Base-by-base conservation (phyloP, 768 basidiomycete species). In the Boletus subparvulus region DNA sequence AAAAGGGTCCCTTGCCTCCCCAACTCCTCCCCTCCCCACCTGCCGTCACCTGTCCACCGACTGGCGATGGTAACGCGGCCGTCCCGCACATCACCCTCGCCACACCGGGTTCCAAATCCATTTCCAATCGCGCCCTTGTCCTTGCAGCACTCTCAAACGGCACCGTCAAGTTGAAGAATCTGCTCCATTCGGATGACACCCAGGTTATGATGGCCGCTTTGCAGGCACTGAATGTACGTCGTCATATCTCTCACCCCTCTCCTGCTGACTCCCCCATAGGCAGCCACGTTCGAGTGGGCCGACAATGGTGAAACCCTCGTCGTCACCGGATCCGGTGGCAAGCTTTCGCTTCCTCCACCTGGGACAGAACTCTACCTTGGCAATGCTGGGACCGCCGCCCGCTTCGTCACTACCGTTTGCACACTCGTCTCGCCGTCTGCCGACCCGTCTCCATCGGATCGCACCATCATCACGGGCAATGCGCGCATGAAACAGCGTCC, bases 171-270 rank as follows among this genome's bases (percentile, higher is more conserved):
- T 75, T 99, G 54, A 87, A 79, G 72, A 99, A 99, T 64, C 75
- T 99, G 6, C 78, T 99, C 36, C 96, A 98, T 69, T 97, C 94
- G 4, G 96, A 98, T 65, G 96, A 99, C 69, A 99, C 97, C 0
- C 94, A 95, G 63, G 96, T 99, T 52, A 99, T 99, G 97, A 98
- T 98, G 94, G 80, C 87, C 4, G 96, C 95, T 35, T 79, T 98
- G 32, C 77, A 84, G 42, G 92, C 94, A 51, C 83, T 99, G 60
- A 88, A 94, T 78, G 93, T 90, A 54, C 36, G 32, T 44, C 14
- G 17, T 43, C 50, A 16, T 35, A 14, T 32, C 43, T 14, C 42
- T 35, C 51, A 46, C 14, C 28, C 43, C 3, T 40, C 26, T 3
- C 36, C 0, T 55, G 3, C 53, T 47, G 54, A 62, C 32, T 17